Conservation (phyloP, 768 basidiomycete genomes). For the Amanita exitialis region DNA sequence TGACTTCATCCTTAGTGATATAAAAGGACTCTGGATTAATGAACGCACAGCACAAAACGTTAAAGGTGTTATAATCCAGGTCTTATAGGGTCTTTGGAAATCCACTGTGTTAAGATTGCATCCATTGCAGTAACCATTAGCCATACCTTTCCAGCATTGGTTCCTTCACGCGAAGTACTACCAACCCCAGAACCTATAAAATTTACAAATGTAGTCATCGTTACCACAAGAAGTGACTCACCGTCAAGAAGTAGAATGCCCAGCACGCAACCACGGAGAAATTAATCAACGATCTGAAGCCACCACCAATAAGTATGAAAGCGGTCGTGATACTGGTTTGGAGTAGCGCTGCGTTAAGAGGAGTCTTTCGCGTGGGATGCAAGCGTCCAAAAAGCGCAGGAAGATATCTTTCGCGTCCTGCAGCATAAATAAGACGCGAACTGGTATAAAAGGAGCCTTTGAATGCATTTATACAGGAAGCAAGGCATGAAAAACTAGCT, state of each 20-base stretch:
- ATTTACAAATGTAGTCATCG: neutral
- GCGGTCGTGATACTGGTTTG: slow-evolving; percentile 64
- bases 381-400: slow-evolving; percentile 76
- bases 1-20: slow-evolving; percentile 15
- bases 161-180: slow-evolving; percentile 85
- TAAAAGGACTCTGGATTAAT: neutral
- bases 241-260: slow-evolving; percentile 84
- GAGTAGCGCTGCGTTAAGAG: slow-evolving; percentile 78
- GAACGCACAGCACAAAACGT: slow-evolving; percentile 73
- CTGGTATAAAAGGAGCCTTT: slow-evolving; percentile 64
- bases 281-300: slow-evolving; percentile 82
- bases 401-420: slow-evolving; percentile 81
- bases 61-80: slow-evolving; percentile 86
- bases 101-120: neutral
- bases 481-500: neutral
- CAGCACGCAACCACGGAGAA: slow-evolving; percentile 83
- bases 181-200: slow-evolving; percentile 70
- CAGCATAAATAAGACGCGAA: slow-evolving; percentile 81
- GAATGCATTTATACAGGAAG: slow-evolving; percentile 8
- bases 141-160: slow-evolving; percentile 72
- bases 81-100: slow-evolving; percentile 75
- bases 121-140: neutral
- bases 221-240: slow-evolving; percentile 19
- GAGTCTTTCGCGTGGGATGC: slow-evolving; percentile 69
- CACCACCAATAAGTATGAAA: slow-evolving; percentile 82